Conservation (phyloP, 371 early-diverging fungal species). For the Coemansia sp. region DNA sequence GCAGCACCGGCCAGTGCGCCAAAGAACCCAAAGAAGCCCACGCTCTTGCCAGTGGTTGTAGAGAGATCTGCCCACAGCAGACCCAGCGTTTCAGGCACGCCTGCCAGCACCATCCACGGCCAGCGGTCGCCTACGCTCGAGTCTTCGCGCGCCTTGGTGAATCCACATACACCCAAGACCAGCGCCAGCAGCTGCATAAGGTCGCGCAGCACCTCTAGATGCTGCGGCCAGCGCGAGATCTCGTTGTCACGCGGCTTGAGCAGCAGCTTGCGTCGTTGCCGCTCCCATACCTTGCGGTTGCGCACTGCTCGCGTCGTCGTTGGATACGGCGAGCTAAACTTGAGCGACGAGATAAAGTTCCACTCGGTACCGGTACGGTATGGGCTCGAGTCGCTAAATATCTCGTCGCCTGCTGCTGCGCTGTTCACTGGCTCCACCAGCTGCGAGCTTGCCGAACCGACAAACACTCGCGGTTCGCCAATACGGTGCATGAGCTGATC, state of each 20-base stretch:
- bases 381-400: conserved; percentile 32
- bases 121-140: conserved; percentile 49
- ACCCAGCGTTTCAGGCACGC: conserved; percentile 55
- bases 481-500: conserved; percentile 50
- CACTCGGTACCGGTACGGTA: conserved; percentile 50
- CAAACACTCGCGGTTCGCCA: conserved; percentile 48
- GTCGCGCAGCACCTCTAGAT: conserved; percentile 57
- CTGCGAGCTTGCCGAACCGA: conserved; percentile 36
- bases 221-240: conserved; percentile 45
- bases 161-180: conserved; percentile 39
- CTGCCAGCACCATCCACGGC: conserved; percentile 53
- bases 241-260: conserved; percentile 21
- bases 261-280: conserved; percentile 15
- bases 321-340: conserved; percentile 52
- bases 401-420: conserved; percentile 2
- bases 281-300: conserved; percentile 18
- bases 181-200: conserved; percentile 55
- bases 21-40: conserved; percentile 54
- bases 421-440: conserved; percentile 33
- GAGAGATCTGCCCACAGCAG: conserved; percentile 53
- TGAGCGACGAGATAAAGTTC: conserved; percentile 45
- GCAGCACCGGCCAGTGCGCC: conserved; percentile 42
- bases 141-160: conserved; percentile 42
- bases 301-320: conserved; percentile 18
- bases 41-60: conserved; percentile 54